These are phyloP conservation scores for Metschnikowia chrysomelidarum DNA, from an alignment of 805 yeast species.

Conservation along the genomic window DNA sequence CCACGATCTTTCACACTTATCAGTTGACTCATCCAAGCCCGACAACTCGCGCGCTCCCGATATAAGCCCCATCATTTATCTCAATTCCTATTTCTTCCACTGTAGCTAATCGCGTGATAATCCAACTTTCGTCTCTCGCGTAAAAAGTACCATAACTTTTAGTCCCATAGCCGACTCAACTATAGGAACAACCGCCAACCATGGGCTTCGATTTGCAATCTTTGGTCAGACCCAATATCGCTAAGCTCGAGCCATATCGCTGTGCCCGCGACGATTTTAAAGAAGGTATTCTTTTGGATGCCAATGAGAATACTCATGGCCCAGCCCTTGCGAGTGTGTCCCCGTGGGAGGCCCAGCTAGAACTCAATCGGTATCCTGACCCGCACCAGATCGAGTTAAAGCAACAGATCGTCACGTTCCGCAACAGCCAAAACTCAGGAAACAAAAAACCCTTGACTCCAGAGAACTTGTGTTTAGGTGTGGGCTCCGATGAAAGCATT, in stretches of 20 bases:
- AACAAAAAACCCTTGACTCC: constrained; percentile 36
- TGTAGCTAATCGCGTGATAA: too few species aligned
- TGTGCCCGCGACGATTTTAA: constrained; percentile 96
- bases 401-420: constrained; percentile 62
- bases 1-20: too few species aligned
- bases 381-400: constrained; percentile 88
- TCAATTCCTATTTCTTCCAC: too few species aligned
- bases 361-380: constrained; percentile 91
- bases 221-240: constrained; percentile 82
- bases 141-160: too few species aligned
- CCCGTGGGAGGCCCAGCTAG: constrained; percentile 45
- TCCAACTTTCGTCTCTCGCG: too few species aligned
- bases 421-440: constrained; percentile 48
- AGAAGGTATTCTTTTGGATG: constrained; percentile 86
- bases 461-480: constrained; percentile 85
- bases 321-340: constrained; percentile 58
- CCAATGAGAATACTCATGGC: constrained; percentile 94
- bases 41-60: too few species aligned
- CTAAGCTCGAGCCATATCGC: constrained; percentile 81
- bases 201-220: constrained; percentile 49
- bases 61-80: too few species aligned
- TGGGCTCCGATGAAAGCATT: constrained; percentile 95
- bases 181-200: too few species aligned
- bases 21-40: too few species aligned
- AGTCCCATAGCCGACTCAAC: too few species aligned